Percentiles rank a stretch among this genome's conserved stretches.
These are phyloP conservation scores for Balamuthia mandrillaris DNA, from an alignment of 208 protist species.

Conservation along the genomic window DNA sequence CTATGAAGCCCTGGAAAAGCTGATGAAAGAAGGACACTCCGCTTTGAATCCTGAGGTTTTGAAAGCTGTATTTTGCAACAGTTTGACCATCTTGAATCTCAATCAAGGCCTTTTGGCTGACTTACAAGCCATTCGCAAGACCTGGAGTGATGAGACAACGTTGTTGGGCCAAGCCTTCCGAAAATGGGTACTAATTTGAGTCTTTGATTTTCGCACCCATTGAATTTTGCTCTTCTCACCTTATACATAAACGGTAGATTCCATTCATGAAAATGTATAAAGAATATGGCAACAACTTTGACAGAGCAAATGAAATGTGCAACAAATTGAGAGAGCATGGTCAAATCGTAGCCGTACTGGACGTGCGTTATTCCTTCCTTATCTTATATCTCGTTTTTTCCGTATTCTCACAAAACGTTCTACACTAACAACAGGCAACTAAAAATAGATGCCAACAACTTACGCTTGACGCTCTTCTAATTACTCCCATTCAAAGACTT, in stretches of 20 bases:
- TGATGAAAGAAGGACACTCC: neutral
- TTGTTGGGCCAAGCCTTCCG: neutral
- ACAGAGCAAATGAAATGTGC: neutral
- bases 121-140: neutral
- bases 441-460: neutral
- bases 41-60: neutral
- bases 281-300: conserved; percentile 21
- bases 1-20: neutral
- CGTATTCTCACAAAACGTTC: neutral
- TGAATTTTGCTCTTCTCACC: neutral
- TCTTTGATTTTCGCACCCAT: neutral
- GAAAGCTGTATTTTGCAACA: neutral
- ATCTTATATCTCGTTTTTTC: neutral
- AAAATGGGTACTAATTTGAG: neutral
- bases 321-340: neutral
- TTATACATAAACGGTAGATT: neutral
- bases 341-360: neutral
- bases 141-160: neutral
- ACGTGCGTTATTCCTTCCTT: neutral
- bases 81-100: neutral
- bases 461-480: neutral
- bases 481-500: conserved; percentile 6
- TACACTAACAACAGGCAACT: neutral
- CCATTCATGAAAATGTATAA: conserved; percentile 13
- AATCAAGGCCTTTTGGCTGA: neutral